Evolutionary conservation across 192 early-diverging fungal species (phyloP).

Genomic region (Cladochytrium replicatum): DNA sequence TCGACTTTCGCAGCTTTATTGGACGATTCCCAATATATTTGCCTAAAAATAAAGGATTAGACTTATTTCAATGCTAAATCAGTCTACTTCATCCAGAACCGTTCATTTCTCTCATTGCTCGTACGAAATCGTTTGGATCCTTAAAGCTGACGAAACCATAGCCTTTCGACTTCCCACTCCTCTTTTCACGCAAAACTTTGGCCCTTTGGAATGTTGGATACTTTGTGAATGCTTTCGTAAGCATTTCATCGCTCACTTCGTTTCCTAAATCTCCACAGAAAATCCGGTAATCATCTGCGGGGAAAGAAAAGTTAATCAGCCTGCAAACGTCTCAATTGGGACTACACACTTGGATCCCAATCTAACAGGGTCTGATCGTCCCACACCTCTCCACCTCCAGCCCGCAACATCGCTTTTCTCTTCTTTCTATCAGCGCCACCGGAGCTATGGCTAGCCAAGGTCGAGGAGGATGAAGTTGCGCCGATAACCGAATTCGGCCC

Average conservation of each 20-base stretch:
- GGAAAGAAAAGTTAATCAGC: not conserved
- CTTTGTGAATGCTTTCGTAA: conserved; percentile 72
- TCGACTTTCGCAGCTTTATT: conserved; percentile 87
- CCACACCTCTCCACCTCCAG: conserved; percentile 89
- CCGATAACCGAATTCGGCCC: not conserved
- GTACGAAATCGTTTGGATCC: conserved; percentile 82
- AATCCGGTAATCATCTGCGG: conserved; percentile 77
- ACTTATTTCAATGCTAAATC: conserved; percentile 10
- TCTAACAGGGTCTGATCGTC: conserved; percentile 77
- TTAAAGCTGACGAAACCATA: conserved; percentile 93
- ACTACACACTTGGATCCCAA: conserved; percentile 70
- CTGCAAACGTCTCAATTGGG: not conserved
- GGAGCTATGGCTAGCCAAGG: not conserved
- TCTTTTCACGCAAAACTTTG: conserved; percentile 76
- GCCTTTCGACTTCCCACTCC: conserved; percentile 78
- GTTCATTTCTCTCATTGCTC: conserved; percentile 91
- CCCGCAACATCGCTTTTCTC: conserved; percentile 58
- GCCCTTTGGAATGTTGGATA: conserved; percentile 75
- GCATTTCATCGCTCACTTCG: conserved; percentile 78
- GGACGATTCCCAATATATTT: conserved; percentile 95
- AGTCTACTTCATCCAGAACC: conserved; percentile 49
- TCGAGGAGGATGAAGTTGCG: not conserved
- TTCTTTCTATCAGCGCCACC: conserved; percentile 37
- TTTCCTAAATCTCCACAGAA: conserved; percentile 93
- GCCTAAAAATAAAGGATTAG: conserved; percentile 31